A percentile compares a stretch with the other conserved stretches of the same genome.
These are phyloP conservation scores for Trifolium subterraneum DNA, from an alignment of 306 rosid genomes.

Conservation along the genomic window DNA sequence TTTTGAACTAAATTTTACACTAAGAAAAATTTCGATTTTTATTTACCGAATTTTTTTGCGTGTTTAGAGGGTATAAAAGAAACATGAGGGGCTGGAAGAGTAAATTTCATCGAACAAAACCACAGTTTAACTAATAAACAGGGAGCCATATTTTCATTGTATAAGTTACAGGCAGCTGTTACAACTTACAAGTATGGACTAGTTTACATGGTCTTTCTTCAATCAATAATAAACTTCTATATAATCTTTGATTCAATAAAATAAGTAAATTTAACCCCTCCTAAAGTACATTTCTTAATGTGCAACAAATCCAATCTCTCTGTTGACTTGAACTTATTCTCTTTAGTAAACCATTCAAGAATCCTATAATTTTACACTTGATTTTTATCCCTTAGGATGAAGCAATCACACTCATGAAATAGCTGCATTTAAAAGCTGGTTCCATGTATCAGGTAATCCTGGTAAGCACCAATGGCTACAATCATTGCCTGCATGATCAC, in stretches of 20 bases:
- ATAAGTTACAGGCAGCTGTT: not conserved
- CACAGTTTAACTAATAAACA: not conserved
- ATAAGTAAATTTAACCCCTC: constrained; percentile 9
- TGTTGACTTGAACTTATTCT: constrained; percentile 2
- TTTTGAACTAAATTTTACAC: too few relatives aligned
- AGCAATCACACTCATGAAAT: constrained; percentile 48
- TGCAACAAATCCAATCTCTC: constrained; percentile 39
- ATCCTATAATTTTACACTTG: constrained; percentile 56
- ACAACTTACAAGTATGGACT: constrained; percentile 27
- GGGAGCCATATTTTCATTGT: not conserved
- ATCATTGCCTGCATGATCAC: constrained; percentile 70
- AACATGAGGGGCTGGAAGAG: too few relatives aligned
- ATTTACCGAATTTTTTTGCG: too few relatives aligned
- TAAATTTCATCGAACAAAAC: too few relatives aligned
- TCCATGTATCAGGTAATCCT: constrained; percentile 97
- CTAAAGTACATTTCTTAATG: constrained; percentile 32
- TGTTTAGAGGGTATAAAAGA: too few relatives aligned
- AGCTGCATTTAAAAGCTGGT: constrained; percentile 84
- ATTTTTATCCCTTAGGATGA: not conserved
- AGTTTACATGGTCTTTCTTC: constrained; percentile 33
- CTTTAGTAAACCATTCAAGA: constrained; percentile 37
- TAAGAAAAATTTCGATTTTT: too few relatives aligned
- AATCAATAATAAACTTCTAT: constrained; percentile 28
- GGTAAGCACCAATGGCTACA: constrained; percentile 99
- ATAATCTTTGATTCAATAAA: constrained; percentile 29